These are phyloP conservation scores for Aspergillus sp. DNA, from an alignment of 2,329 filamentous ascomycete species.

Conservation along the genomic window DNA sequence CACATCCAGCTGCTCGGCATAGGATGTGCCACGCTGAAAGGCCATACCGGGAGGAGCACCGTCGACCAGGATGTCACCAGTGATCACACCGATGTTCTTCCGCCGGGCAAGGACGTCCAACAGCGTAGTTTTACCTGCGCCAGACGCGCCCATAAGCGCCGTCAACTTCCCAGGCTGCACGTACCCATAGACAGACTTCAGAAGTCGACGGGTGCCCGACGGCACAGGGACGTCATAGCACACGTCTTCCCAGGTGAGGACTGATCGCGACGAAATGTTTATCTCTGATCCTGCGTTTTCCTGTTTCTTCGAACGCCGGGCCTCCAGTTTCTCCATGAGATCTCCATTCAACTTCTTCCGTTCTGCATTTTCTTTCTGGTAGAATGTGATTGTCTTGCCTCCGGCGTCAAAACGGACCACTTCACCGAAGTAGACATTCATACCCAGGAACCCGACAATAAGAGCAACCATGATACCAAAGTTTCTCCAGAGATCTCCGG, in stretches of 20 bases:
- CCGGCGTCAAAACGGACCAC: conserved; percentile 38
- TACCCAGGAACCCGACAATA: conserved; percentile 33
- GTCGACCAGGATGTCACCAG: conserved; percentile 62
- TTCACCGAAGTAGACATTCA: conserved; percentile 41
- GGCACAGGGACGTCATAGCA: conserved; percentile 50
- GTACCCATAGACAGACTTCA: conserved; percentile 49
- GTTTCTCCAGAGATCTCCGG: conserved; percentile 67
- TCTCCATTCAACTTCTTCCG: conserved; percentile 35
- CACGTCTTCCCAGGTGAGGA: conserved; percentile 54
- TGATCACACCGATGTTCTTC: conserved; percentile 64
- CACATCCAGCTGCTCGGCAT: conserved; percentile 65
- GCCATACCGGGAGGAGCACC: conserved; percentile 55
- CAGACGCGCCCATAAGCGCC: conserved; percentile 53
- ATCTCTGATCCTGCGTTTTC: conserved; percentile 44
- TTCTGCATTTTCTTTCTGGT: conserved; percentile 38
- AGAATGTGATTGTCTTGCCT: conserved; percentile 42
- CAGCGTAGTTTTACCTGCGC: conserved; percentile 83
- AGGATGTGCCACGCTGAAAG: conserved; percentile 63
- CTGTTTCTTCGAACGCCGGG: conserved; percentile 31
- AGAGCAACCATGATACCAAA: conserved; percentile 40
- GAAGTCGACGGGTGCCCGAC: conserved; percentile 43
- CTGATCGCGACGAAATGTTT: conserved; percentile 53
- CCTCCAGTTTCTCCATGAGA: conserved; percentile 39
- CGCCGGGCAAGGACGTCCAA: conserved; percentile 70
- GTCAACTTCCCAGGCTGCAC: conserved; percentile 50